Evolutionary conservation across 441 rosid genomes (phyloP), one percentile per base, ranked within the genome.

Genomic region (Erodium texanum): DNA sequence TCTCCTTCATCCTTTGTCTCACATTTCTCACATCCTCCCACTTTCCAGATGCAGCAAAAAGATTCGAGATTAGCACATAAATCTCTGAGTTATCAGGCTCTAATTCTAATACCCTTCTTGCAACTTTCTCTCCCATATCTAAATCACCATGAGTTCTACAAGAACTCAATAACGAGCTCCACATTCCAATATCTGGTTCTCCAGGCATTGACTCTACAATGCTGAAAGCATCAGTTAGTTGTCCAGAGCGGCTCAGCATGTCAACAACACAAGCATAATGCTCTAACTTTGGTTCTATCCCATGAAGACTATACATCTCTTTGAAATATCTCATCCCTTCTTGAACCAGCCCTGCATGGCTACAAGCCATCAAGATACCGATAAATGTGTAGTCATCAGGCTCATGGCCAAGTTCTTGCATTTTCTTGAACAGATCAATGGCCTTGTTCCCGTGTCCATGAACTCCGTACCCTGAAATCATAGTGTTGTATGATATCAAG

Each of bases 241-340:
- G 18, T 62, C 90, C 86, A n/a, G 80, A 80, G 14, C 83, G 71
- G 12, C 83, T 82, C 72, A 83, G 66, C 86, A 86, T 83, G 73
- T 86, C 90, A 23, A 82, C 75, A 22, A 79, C 78, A 73, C 90
- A 82, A 43, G 84, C 78, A 73, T 81, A 81, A 75, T 81, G 84
- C 83, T 83, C 82, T 34, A 77, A 3, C 65, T 64, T 75, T 70
- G 84, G 86, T 50, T 74, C 67, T 50, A 80, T 1, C 34, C 77
- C 66, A 68, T 73, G 74, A 9, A 24, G 23, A 2, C 32, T 73
- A 54, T 70, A 71, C 84, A 85, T 83, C 69, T 64, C 75, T 62
- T 74, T 71, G 74, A 83, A 71, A 76, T 78, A 75, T 32, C 65
- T 75, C 58, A 82, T 19, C 61, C 89, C 89, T 65, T 79, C 79